These are phyloP conservation scores for Coemansia sp. DNA, from an alignment of 192 early-diverging fungal species.

Conservation along the genomic window DNA sequence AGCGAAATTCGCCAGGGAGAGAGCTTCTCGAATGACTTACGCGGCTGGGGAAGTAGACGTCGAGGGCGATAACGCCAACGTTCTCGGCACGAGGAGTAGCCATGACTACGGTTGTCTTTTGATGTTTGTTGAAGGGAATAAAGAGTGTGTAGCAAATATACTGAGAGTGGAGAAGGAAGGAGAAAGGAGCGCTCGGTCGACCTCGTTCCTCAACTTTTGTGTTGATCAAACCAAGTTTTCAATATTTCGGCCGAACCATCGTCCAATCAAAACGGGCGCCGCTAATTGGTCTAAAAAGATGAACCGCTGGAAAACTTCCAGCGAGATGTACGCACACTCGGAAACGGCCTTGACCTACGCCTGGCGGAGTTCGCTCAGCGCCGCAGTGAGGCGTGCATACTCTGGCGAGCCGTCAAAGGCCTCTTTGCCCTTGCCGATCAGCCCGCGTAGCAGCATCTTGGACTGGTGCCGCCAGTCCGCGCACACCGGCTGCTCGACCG, in stretches of 20 bases:
- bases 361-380: slow-evolving; percentile 59
- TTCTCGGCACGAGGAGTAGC: slow-evolving; percentile 51
- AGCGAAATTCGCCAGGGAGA: background rate
- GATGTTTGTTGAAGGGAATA: background rate
- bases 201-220: no score
- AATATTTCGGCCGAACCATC: no score
- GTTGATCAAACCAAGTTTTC: no score
- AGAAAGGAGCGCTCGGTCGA: no score
- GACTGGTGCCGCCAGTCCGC: slow-evolving; percentile 89
- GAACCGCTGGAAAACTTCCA: no score
- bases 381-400: slow-evolving; percentile 61
- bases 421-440: slow-evolving; percentile 78
- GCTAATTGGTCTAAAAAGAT: no score
- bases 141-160: slow-evolving; percentile 1
- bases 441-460: slow-evolving; percentile 71
- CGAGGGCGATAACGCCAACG: slow-evolving; percentile 63
- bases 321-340: no score
- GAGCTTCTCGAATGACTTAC: slow-evolving; percentile 22
- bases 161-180: background rate
- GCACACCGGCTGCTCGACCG: slow-evolving; percentile 57
- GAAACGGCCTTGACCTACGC: no score
- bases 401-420: slow-evolving; percentile 62
- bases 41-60: slow-evolving; percentile 63
- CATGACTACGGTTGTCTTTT: slow-evolving; percentile 5
- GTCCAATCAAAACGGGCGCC: no score